Percentiles rank a stretch among this genome's conserved stretches.
Conservation (phyloP, 148 eudicot genomes). For the Rhododendron mucronatum region DNA sequence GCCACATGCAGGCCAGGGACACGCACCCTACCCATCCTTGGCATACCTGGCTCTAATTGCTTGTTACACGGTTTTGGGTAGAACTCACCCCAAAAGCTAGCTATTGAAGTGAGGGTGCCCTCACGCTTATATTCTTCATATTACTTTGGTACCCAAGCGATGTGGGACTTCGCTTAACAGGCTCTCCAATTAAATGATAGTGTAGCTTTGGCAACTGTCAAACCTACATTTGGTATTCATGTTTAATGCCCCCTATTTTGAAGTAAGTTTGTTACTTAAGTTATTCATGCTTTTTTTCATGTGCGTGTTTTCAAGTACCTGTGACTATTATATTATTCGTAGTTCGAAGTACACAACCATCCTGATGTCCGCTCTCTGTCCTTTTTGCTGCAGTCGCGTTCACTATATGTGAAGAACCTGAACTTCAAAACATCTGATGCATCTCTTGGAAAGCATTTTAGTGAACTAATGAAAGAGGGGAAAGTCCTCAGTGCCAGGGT, state of each 20-base stretch:
- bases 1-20: too few relatives aligned
- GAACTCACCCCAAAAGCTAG: too few relatives aligned
- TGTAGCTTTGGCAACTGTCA: background rate
- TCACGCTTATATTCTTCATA: too few relatives aligned
- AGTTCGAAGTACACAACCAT: background rate
- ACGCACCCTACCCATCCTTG: too few relatives aligned
- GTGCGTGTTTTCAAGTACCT: background rate
- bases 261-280: background rate
- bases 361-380: background rate
- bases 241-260: background rate
- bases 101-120: too few relatives aligned
- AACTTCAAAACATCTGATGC: constrained; percentile 83
- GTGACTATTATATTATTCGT: background rate
- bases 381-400: constrained; percentile 65
- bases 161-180: too few relatives aligned
- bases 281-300: background rate
- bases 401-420: constrained; percentile 87
- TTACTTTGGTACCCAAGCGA: too few relatives aligned
- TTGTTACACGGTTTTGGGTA: too few relatives aligned
- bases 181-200: background rate
- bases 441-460: constrained; percentile 60
- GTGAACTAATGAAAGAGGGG: constrained; percentile 67
- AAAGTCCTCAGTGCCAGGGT: constrained; percentile 74
- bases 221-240: background rate
- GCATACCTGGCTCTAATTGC: too few relatives aligned